Evolutionary conservation across 2,329 filamentous ascomycete genomes (phyloP).

Genomic region (Capronia coronata): DNA sequence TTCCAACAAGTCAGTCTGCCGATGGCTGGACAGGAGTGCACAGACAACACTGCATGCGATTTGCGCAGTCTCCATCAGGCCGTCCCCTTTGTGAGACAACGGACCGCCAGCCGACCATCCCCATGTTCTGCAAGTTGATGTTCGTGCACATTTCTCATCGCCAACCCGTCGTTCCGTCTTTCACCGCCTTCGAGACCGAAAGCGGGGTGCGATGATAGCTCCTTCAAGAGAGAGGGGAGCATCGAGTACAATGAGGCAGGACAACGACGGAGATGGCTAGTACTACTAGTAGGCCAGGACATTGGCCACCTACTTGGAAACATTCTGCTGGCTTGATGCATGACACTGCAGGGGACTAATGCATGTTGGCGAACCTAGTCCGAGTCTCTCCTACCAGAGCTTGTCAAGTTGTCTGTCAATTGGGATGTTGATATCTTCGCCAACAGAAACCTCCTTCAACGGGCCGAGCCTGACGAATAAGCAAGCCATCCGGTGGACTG

Average conservation of each 20-base stretch:
- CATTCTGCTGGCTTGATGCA: not conserved
- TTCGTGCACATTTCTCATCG: not conserved
- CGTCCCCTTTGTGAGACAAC: not conserved
- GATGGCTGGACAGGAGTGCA: not conserved
- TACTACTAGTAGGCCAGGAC: not conserved
- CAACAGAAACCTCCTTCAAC: not conserved
- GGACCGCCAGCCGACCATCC: not conserved
- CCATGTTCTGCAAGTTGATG: not conserved
- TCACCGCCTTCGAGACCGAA: not conserved
- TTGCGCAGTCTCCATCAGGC: not conserved
- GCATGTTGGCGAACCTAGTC: not conserved
- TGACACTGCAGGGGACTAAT: not conserved
- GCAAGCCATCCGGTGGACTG: not conserved
- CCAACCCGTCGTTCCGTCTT: not conserved
- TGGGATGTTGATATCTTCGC: not conserved
- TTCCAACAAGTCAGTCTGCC: no score
- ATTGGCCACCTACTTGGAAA: not conserved
- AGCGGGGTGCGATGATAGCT: not conserved
- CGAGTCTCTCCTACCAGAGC: not conserved
- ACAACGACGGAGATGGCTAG: not conserved
- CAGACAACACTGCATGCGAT: not conserved
- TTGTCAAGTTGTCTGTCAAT: not conserved
- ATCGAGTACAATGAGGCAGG: not conserved
- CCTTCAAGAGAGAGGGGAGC: not conserved
- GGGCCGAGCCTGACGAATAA: constrained; percentile 2